These are phyloP conservation scores for Beauveria australis DNA, from an alignment of 2,329 filamentous ascomycete species.

Conservation along the genomic window DNA sequence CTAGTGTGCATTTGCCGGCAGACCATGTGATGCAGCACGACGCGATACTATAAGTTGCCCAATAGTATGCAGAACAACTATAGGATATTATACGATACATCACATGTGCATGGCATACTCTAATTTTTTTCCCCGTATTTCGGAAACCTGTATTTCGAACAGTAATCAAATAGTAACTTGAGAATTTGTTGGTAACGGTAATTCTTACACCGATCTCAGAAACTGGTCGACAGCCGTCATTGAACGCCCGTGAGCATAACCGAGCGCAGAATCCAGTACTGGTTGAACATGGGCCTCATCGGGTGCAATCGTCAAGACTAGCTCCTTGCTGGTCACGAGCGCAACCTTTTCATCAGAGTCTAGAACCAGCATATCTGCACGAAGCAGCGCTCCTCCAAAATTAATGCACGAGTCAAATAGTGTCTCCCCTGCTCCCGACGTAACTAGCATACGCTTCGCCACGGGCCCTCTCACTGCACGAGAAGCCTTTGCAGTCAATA, in stretches of 20 bases:
- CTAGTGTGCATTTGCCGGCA: background rate
- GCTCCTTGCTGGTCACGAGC: background rate
- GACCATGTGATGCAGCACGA: too few relatives aligned
- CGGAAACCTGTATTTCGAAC: too few relatives aligned
- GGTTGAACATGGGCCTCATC: conserved; percentile 1
- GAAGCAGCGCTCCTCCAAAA: background rate
- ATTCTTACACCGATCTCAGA: background rate
- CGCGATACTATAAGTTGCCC: too few relatives aligned
- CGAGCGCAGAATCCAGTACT: background rate
- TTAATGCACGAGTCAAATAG: conserved; percentile 1
- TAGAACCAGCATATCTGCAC: background rate
- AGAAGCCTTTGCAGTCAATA: too few relatives aligned
- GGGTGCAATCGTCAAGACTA: background rate
- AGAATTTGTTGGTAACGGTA: background rate
- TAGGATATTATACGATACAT: too few relatives aligned
- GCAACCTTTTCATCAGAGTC: background rate
- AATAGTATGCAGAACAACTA: too few relatives aligned
- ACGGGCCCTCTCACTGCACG: background rate
- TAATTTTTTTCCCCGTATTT: too few relatives aligned
- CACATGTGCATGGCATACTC: too few relatives aligned
- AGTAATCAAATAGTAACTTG: background rate
- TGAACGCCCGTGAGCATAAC: background rate
- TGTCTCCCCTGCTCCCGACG: background rate
- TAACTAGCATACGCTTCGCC: background rate
- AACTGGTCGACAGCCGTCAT: background rate